A percentile compares a stretch with the other conserved stretches of the same genome.
Conservation (phyloP, 495 filamentous ascomycete species). For the Xylaria acuta region DNA sequence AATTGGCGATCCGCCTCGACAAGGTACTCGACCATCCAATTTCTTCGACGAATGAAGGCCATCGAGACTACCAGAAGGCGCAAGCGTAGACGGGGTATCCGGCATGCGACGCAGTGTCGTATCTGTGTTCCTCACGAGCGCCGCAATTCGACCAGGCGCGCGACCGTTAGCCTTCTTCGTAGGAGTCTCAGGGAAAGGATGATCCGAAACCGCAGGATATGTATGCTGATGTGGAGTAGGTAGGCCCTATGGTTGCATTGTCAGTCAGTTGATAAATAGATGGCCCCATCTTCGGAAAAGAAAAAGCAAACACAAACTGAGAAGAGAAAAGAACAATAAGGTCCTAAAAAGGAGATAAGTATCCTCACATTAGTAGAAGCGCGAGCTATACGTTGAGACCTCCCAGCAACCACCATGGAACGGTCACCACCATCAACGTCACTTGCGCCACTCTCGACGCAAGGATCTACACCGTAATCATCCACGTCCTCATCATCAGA, state of each 20-base stretch:
- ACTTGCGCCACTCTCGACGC: neutral
- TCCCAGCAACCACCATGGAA: neutral
- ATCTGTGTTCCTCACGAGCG: neutral
- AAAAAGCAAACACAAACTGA: neutral
- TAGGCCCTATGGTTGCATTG: neutral
- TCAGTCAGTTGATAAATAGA: neutral
- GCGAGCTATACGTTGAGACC: neutral
- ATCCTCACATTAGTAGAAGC: neutral
- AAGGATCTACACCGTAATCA: neutral
- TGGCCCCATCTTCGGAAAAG: neutral
- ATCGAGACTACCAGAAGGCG: neutral
- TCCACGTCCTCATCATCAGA: neutral
- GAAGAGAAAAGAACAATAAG: no score
- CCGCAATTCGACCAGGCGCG: neutral
- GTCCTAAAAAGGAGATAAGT: neutral
- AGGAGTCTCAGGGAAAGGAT: neutral
- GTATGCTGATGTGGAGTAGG: slow-evolving; percentile 1
- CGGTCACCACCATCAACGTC: neutral
- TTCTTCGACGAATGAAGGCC: neutral
- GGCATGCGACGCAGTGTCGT: neutral
- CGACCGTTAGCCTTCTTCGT: neutral
- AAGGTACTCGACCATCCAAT: neutral
- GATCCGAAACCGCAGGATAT: no score
- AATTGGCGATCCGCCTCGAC: neutral
- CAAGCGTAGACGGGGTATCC: neutral